A percentile compares a stretch with the other conserved stretches of the same genome.
Evolutionary conservation across 257 asterid genomes (phyloP).

Genomic region (Fraxinus anomala): DNA sequence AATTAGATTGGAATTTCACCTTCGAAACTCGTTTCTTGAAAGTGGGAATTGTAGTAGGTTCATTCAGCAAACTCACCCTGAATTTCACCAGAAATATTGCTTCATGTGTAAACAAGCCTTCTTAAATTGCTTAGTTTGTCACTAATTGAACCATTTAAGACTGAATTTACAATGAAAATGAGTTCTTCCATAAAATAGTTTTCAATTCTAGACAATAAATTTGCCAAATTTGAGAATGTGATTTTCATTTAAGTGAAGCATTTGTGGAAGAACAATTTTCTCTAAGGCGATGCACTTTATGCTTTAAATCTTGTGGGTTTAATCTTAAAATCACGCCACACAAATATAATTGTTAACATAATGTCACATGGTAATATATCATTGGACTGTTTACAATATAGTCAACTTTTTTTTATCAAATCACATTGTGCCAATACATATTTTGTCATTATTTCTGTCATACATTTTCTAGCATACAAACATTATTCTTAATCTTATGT

Average conservation of each 20-base stretch:
- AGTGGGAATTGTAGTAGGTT: constrained; percentile 65
- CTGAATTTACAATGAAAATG: constrained; percentile 64
- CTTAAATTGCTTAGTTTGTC: constrained; percentile 42
- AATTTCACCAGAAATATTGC: constrained; percentile 42
- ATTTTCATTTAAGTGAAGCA: constrained; percentile 51
- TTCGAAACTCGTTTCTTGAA: constrained; percentile 48
- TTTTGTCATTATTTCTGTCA: no score
- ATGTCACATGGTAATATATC: no score
- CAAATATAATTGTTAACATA: no score
- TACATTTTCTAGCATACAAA: no score
- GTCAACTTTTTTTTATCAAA: no score
- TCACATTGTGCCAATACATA: no score
- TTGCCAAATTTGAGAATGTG: constrained; percentile 46
- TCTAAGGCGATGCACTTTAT: neutral
- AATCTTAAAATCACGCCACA: no score
- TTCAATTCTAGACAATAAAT: constrained; percentile 11
- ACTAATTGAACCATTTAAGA: constrained; percentile 47
- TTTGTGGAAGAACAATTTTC: constrained; percentile 66
- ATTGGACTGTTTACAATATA: no score
- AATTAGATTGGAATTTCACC: constrained; percentile 39
- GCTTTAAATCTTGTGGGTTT: neutral
- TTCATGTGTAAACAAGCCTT: constrained; percentile 61
- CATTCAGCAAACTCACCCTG: constrained; percentile 38
- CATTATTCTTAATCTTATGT: neutral
- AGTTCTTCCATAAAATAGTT: constrained; percentile 53